Conservation (phyloP, 768 basidiomycete genomes). For the Rhodotorula taiwanensis region DNA sequence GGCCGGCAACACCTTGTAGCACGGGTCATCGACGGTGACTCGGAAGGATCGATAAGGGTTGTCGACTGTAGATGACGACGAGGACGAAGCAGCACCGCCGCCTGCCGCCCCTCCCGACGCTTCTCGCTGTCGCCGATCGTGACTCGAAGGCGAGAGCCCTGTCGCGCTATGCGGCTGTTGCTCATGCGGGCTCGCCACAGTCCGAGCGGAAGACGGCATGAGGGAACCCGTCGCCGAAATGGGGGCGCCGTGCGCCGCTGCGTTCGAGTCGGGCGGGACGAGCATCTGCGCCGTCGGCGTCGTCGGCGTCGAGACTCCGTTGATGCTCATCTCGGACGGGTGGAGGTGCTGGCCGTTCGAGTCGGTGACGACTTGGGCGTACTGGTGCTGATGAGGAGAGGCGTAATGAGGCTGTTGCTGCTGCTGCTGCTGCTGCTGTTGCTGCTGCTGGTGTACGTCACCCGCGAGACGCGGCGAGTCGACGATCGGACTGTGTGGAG, state of each 20-base stretch:
- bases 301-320: conserved; percentile 31
- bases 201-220: not conserved
- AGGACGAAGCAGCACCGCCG: conserved; percentile 1
- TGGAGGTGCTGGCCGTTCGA: not conserved
- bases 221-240: not conserved
- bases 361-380: not conserved
- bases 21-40: conserved; percentile 94
- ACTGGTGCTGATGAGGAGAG: not conserved
- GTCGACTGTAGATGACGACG: too few species aligned
- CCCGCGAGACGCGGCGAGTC: conserved; percentile 15
- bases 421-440: not conserved
- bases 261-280: conserved; percentile 6
- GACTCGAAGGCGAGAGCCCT: not conserved
- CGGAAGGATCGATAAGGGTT: conserved; percentile 85
- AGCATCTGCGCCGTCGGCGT: conserved; percentile 30
- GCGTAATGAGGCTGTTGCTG: not conserved
- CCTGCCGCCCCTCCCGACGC: not conserved
- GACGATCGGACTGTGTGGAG: conserved; percentile 16
- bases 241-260: not conserved
- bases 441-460: conserved; percentile 17
- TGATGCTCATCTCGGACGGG: conserved; percentile 25
- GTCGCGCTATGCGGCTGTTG: not conserved
- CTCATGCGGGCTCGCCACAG: too few species aligned
- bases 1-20: conserved; percentile 96
- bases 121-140: not conserved